Conservation (phyloP, 2,329 filamentous ascomycete species). For the Botrytis elliptica region DNA sequence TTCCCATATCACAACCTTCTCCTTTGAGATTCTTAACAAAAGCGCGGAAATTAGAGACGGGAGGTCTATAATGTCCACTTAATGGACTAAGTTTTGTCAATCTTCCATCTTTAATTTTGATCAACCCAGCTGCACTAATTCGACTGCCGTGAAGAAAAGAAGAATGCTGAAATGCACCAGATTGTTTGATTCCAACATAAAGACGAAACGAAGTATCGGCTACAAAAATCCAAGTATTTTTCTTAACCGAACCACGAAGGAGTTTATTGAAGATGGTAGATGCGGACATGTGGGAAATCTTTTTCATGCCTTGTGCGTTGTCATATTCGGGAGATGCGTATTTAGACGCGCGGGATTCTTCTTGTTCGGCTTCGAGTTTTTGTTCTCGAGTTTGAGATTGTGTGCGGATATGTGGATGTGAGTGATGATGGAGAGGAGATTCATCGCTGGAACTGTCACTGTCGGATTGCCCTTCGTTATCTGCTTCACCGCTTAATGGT, state of each 20-base stretch:
- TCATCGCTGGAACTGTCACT: neutral
- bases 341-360: constrained; percentile 59
- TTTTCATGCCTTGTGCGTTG: constrained; percentile 58
- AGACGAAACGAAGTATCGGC: constrained; percentile 81
- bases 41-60: constrained; percentile 72
- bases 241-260: constrained; percentile 73
- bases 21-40: constrained; percentile 74
- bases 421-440: neutral
- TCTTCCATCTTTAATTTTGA: constrained; percentile 80
- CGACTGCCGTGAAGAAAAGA: constrained; percentile 83
- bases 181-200: constrained; percentile 87
- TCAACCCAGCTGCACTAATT: constrained; percentile 78
- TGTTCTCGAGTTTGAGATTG: constrained; percentile 32
- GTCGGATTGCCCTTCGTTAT: constrained; percentile 18
- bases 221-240: constrained; percentile 93
- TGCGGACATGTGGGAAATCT: constrained; percentile 65
- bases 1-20: constrained; percentile 74
- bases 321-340: constrained; percentile 65
- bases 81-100: constrained; percentile 69
- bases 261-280: constrained; percentile 76
- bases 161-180: constrained; percentile 85
- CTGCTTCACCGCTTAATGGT: constrained; percentile 31
- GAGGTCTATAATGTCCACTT: constrained; percentile 82
- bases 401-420: constrained; percentile 23
- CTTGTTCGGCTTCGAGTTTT: constrained; percentile 44